Evolutionary conservation across 768 basidiomycete genomes (phyloP), one percentile per base, ranked within the genome.

Genomic region (Hemileccinum rubropunctum): DNA sequence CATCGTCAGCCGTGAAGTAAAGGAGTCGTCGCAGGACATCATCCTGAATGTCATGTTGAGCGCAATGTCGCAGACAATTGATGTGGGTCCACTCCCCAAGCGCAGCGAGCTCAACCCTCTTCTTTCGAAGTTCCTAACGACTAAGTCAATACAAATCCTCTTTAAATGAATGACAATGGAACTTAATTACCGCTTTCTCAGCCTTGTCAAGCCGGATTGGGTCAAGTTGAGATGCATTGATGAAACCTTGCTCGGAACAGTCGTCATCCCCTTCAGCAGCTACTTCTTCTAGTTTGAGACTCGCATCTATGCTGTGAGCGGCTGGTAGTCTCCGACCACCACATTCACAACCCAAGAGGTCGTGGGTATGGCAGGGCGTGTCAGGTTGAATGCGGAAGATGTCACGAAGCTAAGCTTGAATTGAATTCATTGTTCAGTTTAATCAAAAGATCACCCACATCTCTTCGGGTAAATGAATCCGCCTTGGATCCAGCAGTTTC

Each of bases 301-400:
- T 48, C 13, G 52, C 42, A 18, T 53, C 56, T 35, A 33, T 21
- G 13, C 4, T 27, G 14, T 42, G 38, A 28, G 26, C 20, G 28
- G 38, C 18, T 36, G 47, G 45, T 18, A 18, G 30, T 58, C 45
- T 53, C 23, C 17, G 49, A 17, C 61, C 63, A 44, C 77, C 79
- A 56, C 91, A 95, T 11, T 72, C 73, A 61, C 95, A 98, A 51
- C 82, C 86, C 13, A 98, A 75, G 15, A 98, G 76, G 56, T 98
- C 95, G 59, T 98, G 95, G 2, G 95, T 98, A 53, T 95, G 88
- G 71, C 91, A 95, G 8, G 76, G 71, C 0, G 92, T 94, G 47
- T 83, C 73, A 0, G 76, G 72, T 68, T 94, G 83, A 38, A 97
- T 75, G n/a, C 83, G 85, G 70, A 98, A 98, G 56, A 98, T 90